Base-by-base conservation (phyloP, 768 basidiomycete genomes). In the Psilocybe tampanensis region DNA sequence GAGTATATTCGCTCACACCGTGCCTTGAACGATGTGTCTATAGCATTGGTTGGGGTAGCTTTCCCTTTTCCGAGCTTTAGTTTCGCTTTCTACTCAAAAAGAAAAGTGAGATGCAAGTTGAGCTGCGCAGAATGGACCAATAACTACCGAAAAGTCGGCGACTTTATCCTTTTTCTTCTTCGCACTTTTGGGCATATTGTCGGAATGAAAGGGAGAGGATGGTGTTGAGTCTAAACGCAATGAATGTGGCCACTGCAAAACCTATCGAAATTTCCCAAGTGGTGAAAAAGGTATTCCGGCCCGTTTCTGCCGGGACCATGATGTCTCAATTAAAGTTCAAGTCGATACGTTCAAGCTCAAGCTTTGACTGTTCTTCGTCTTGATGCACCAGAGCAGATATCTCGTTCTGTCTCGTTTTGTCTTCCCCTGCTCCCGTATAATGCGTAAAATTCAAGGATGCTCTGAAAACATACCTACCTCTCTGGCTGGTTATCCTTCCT, bases 1-100 rank as follows among this genome's bases (percentile, higher is more conserved):
- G 29, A 15, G 7, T 36, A 44, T 18, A 17, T 32, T 3, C 47
- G 78, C 90, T 64, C 67, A 97, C 96, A 93, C 57, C 93, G 86
- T 29, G 94, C 87, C 70, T 95, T 94, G 83, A 96, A 98, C 1
- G 95, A 95, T 1, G 96, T 98, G 73, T 98, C 93, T 62, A 98
- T 84, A 5, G 85, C 92, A 80, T 98, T 98, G 44, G 75, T 80
- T 9, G 94, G 80, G 9, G 77, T 69, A 64, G 89, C 84, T 72
- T 95, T 98, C 43, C 92, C 94, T 70, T 96, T 99, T 33, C 96
- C 96, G 48, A 99, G 90, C 72, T 97, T 99, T 34, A 97, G 80
- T 72, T 92, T 98, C 22, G 93, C 86, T 93, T 95, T 98, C 94
- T 98, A 71, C 8, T n/a, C 34, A 51, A 19, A 50, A n/a, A 47